These are phyloP conservation scores for Phyllosticta paracitricarpa DNA, from an alignment of 2,329 filamentous ascomycete genomes.

Conservation along the genomic window DNA sequence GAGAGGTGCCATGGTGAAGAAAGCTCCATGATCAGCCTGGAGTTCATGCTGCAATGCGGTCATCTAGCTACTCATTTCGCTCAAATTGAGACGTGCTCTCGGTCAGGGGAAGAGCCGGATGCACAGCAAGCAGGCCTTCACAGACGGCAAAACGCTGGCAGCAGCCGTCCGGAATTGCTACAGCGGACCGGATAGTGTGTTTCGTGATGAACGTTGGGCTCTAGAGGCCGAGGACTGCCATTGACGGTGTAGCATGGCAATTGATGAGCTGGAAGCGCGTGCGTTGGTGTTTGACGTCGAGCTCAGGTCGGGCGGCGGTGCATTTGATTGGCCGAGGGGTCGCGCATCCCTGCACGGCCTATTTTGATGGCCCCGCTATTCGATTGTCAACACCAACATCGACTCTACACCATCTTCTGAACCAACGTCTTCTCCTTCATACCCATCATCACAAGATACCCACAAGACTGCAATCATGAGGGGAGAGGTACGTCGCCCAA, in stretches of 20 bases:
- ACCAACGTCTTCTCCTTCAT: conserved; percentile 3
- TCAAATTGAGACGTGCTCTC: background rate
- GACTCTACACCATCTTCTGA: background rate
- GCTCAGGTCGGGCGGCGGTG: background rate
- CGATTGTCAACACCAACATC: conserved; percentile 10
- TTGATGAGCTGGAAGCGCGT: background rate
- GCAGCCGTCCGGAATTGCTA: background rate
- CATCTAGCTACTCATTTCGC: background rate
- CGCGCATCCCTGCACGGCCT: conserved; percentile 7
- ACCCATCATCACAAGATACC: conserved; percentile 8
- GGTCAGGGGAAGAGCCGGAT: background rate
- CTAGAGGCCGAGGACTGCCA: no score
- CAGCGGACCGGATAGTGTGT: background rate
- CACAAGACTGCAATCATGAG: conserved; percentile 23
- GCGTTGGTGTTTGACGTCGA: background rate
- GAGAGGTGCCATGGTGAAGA: background rate
- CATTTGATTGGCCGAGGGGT: background rate
- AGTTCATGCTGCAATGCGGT: background rate
- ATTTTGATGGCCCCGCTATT: conserved; percentile 11
- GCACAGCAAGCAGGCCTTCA: no score
- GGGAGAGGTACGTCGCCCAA: conserved; percentile 28
- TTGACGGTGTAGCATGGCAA: no score
- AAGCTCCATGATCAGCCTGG: background rate
- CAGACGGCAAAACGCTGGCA: background rate
- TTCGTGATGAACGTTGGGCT: background rate